A percentile compares a stretch with the other conserved stretches of the same genome.
Evolutionary conservation across 2,329 filamentous ascomycete genomes (phyloP).

Genomic region (Chalaropsis thielavioides): DNA sequence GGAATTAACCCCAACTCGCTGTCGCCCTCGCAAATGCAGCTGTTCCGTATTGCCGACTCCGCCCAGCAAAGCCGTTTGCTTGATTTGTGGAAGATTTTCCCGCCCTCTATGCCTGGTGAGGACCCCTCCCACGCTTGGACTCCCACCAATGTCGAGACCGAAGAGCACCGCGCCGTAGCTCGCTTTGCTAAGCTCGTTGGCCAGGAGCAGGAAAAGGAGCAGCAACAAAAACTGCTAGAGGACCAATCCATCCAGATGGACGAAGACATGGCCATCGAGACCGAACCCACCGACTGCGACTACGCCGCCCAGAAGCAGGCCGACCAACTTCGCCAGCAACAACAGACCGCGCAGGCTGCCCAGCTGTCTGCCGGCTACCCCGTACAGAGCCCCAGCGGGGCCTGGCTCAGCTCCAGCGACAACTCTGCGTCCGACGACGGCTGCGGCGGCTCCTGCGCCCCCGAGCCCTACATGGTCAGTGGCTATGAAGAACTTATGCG

Average conservation of each 20-base stretch:
- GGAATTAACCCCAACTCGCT: constrained; percentile 56
- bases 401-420: constrained; percentile 12
- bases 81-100: constrained; percentile 73
- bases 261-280: constrained; percentile 16
- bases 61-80: constrained; percentile 61
- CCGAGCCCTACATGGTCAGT: constrained; percentile 71
- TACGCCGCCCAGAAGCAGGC: constrained; percentile 7
- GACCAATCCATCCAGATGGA: constrained; percentile 5
- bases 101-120: constrained; percentile 44
- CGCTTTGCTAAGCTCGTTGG: constrained; percentile 39
- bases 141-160: constrained; percentile 40
- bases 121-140: constrained; percentile 40
- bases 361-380: constrained; percentile 9
- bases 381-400: constrained; percentile 7
- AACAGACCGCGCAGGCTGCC: background rate
- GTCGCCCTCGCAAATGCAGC: constrained; percentile 58
- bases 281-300: constrained; percentile 1
- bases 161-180: constrained; percentile 43
- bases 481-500: constrained; percentile 61
- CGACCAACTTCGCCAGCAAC: background rate
- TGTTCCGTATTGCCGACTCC: constrained; percentile 62
- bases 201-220: constrained; percentile 24
- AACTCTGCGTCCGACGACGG: constrained; percentile 25
- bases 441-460: constrained; percentile 27
- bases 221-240: constrained; percentile 19